These are phyloP conservation scores for Ophiostoma piceae DNA, from an alignment of 2,329 filamentous ascomycete species.

Conservation along the genomic window DNA sequence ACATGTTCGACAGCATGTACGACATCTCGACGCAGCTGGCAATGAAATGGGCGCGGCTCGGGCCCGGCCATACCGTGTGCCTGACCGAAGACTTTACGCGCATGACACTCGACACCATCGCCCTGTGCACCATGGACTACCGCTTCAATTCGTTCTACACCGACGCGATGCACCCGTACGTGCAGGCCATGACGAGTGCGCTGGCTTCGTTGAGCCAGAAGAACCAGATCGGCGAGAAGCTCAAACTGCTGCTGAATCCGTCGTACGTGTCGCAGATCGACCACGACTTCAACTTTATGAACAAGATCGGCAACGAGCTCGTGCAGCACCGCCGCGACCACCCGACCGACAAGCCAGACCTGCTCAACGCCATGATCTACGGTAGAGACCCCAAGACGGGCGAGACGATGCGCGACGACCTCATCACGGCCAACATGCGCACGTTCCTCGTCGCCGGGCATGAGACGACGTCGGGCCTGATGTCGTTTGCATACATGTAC, in stretches of 20 bases:
- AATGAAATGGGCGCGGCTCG: conserved; percentile 65
- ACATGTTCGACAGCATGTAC: conserved; percentile 64
- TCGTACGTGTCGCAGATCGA: conserved; percentile 21
- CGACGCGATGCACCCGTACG: conserved; percentile 64
- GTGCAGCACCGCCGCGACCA: conserved; percentile 50
- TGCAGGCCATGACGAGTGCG: conserved; percentile 58
- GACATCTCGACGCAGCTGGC: conserved; percentile 62
- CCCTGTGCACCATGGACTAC: conserved; percentile 53
- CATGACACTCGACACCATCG: conserved; percentile 57
- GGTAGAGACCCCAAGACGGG: conserved; percentile 64
- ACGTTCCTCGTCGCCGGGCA: conserved; percentile 44
- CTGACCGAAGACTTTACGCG: conserved; percentile 62
- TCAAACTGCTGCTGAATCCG: conserved; percentile 20
- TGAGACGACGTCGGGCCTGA: conserved; percentile 51
- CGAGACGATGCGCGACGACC: conserved; percentile 54
- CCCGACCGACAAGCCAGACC: conserved; percentile 51
- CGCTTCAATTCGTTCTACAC: conserved; percentile 60
- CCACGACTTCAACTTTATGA: conserved; percentile 48
- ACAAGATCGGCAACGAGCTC: conserved; percentile 56
- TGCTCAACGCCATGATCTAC: conserved; percentile 64
- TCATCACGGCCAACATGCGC: conserved; percentile 64
- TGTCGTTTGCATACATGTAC: conserved; percentile 48
- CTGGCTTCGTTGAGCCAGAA: conserved; percentile 47
- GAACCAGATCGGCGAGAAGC: conserved; percentile 43
- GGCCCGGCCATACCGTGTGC: conserved; percentile 50